Evolutionary conservation across 148 eudicot species (phyloP).

Genomic region (Vaccinium myrtillus): DNA sequence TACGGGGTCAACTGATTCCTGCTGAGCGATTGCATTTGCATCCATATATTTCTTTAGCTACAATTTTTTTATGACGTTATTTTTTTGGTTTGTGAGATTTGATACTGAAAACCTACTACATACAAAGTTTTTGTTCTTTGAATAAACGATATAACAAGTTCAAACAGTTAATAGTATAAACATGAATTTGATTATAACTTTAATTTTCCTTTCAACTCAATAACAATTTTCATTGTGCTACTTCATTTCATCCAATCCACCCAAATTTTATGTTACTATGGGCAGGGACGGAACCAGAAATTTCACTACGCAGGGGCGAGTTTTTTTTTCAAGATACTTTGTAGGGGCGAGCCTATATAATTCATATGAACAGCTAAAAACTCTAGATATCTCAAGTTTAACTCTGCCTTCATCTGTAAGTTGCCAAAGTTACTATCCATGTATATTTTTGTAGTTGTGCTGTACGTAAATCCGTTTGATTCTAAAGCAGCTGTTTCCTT

Average conservation of each 20-base stretch:
- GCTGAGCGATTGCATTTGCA: background rate
- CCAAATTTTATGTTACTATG: background rate
- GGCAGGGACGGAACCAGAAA: too few species aligned
- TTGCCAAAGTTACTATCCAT: background rate
- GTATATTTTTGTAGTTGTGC: background rate
- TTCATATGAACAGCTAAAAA: background rate
- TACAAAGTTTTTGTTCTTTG: background rate
- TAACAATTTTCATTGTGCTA: background rate
- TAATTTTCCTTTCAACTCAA: background rate
- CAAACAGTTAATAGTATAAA: background rate
- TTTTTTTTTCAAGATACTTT: too few species aligned
- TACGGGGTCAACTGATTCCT: background rate
- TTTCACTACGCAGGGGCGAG: too few species aligned
- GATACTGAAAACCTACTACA: background rate
- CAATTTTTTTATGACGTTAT: background rate
- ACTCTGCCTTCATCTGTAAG: background rate
- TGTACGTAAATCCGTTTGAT: background rate
- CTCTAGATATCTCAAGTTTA: background rate
- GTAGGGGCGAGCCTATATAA: too few species aligned
- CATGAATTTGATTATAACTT: background rate
- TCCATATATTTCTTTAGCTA: background rate
- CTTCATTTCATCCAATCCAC: conserved; percentile 4
- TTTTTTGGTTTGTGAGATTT: background rate
- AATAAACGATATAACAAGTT: background rate
- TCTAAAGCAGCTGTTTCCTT: background rate